Percentiles rank a stretch among this genome's conserved stretches.
These are phyloP conservation scores for Hypericum perforatum DNA, from an alignment of 345 rosid species.

Conservation along the genomic window DNA sequence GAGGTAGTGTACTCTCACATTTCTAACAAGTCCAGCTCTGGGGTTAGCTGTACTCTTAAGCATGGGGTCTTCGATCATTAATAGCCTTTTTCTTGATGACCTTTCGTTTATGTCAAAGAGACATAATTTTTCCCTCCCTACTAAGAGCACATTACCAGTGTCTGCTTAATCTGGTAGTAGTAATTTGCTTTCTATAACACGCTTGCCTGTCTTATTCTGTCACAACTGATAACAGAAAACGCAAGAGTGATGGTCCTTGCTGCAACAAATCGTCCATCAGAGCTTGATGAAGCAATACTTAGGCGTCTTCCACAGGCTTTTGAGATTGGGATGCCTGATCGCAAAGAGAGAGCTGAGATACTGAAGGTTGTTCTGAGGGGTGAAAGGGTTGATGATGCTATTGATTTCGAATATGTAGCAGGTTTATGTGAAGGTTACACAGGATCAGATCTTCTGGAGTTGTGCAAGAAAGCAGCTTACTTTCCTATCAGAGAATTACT, in stretches of 20 bases:
- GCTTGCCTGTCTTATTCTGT: slow-evolving; percentile 6
- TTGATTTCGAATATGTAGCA: slow-evolving; percentile 64
- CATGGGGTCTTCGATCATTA: too few relatives aligned
- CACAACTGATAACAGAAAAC: slow-evolving; percentile 37
- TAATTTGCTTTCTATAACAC: too few relatives aligned
- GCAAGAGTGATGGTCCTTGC: slow-evolving; percentile 98
- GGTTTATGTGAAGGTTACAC: slow-evolving; percentile 71
- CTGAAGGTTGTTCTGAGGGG: slow-evolving; percentile 77
- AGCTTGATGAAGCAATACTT: slow-evolving; percentile 92
- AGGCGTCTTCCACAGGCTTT: slow-evolving; percentile 95
- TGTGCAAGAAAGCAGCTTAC: slow-evolving; percentile 96
- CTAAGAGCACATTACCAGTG: too few relatives aligned
- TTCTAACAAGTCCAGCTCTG: too few relatives aligned
- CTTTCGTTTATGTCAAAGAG: too few relatives aligned
- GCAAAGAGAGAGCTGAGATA: slow-evolving; percentile 59
- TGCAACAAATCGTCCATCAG: slow-evolving; percentile 96
- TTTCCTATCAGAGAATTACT: slow-evolving; percentile 72
- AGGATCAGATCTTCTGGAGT: slow-evolving; percentile 91
- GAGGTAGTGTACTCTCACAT: too few relatives aligned
- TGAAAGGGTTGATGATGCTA: slow-evolving; percentile 51
- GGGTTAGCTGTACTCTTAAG: too few relatives aligned
- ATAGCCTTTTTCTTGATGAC: too few relatives aligned
- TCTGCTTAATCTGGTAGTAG: too few relatives aligned
- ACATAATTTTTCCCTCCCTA: too few relatives aligned
- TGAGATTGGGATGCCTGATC: slow-evolving; percentile 90